Evolutionary conservation across 116 monocot genomes (phyloP), one percentile per base, ranked within the genome.

Genomic region (Trichopus zeylanicus): DNA sequence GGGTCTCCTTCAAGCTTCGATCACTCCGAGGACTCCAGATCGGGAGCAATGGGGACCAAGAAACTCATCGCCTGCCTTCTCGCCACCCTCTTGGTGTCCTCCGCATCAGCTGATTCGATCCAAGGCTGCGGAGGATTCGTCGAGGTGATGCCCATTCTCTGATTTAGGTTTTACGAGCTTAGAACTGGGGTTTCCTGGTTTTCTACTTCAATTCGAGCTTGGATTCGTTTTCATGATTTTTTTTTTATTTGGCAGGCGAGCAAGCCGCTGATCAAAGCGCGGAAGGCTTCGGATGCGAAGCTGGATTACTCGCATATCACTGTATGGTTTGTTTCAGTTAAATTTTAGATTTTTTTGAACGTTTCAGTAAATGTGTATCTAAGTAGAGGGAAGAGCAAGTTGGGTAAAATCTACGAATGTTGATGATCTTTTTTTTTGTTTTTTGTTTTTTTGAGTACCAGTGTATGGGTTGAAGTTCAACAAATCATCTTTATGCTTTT

Each of bases 71-170:
- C 73, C 52, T 67, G 33, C 56, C 62, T 86, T 59, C 13, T 68
- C 27, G 42, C 81, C 71, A 32, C 58, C 25, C 56, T 85, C 21
- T 59, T 57, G 11, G 60, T 58, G 52, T 29, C 52, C 31, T 60
- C 69, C 4, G 64, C 72, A n/a, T 46, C 61, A 5, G 78, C 89
- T 22, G 73, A 86, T 58, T 82, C 79, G 56, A 86, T 93, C 79
- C 73, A 86, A 48, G 93, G 93, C 29, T 93, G 93, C 60, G 93
- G 93, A 29, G 93, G 93, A 37, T 89, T 93, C 59, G 70, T 93
- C 42, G 80, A 93, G 84, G 92, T 92, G 55, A 56, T 76, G 24
- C 31, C 61, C 49, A 49, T 46, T 29, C n/a, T 49, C 19, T 20
- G 8, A 49, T 19, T 22, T 49, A 2, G 19, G 49, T 49, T 49